Base-by-base conservation (phyloP, 352 stramenopile species). In the Phytophthora colocasiae region DNA sequence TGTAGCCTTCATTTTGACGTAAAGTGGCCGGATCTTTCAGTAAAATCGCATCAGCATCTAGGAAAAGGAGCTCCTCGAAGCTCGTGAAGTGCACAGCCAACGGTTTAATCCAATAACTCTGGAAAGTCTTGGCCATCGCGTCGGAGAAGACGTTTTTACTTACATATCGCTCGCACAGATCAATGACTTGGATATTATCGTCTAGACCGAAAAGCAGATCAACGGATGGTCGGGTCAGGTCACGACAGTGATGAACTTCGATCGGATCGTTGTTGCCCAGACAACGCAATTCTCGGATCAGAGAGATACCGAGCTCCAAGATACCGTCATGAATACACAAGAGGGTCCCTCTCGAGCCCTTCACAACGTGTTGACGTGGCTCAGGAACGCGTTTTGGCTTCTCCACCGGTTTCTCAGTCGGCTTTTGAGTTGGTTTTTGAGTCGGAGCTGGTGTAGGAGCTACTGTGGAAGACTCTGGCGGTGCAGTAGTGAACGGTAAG, bases 191-290 rank as follows among this genome's bases (percentile, higher is more conserved):
- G 27, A 83, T 64, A 31, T 73, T 62, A 29, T 71, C 60, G 39
- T 87, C 80, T 1, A 67, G 48, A 55, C 60, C 52, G 15, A 65
- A 67, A 22, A 87, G 41, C 6, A 86, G 45, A 45, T 70, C 58
- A 2, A 72, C 62, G 6, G 76, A 81, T 11, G 59, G 31, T 45
- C 52, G 63, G 1, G 70, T 83, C 26, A 87, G 50, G 24, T 87
- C 78, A 19, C 67, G 58, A 62, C 80, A 89, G 19, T 83, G 77
- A 40, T 87, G 75, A n/a, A 87, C 64, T 40, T 89, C 75, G n/a
- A 89, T 81, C 3, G 75, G 53, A 44, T 87, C 73, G 0, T 54
- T 68, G 54, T 85, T 87, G 27, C 77, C 77, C 12, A 85, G 52
- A 14, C 78, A 84, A 9, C 78, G 78, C 40, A 87, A 57, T 43